Evolutionary conservation across 2,329 filamentous ascomycete genomes (phyloP).

Genomic region (Pseudogymnoascus sp.): DNA sequence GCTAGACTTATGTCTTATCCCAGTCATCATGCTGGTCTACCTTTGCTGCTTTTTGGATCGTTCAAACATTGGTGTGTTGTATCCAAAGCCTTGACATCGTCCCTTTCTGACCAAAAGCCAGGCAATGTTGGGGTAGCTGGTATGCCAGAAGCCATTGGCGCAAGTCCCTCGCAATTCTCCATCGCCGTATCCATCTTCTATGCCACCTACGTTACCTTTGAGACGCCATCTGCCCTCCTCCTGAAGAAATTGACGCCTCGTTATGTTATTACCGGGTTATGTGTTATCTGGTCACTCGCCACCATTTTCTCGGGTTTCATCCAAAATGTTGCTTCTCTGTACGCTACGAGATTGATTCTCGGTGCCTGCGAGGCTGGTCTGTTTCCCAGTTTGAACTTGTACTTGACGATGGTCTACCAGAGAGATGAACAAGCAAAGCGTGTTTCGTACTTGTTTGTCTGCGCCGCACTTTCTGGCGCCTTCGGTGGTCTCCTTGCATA

Average conservation of each 20-base stretch:
- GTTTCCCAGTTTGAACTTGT: conserved; percentile 35
- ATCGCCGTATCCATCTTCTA: conserved; percentile 38
- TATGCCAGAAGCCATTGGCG: conserved; percentile 15
- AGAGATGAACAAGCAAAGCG: conserved; percentile 43
- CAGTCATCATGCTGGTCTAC: conserved; percentile 43
- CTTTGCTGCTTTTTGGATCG: conserved; percentile 46
- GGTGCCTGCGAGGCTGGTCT: neutral
- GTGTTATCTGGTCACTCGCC: conserved; percentile 28
- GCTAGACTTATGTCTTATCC: conserved; percentile 36
- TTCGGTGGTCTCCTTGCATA: conserved; percentile 11
- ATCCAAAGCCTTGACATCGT: neutral
- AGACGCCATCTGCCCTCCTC: conserved; percentile 37
- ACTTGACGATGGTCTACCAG: conserved; percentile 45
- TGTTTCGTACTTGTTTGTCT: conserved; percentile 41
- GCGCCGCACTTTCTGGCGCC: neutral
- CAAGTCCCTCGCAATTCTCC: conserved; percentile 14
- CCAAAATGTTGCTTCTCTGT: conserved; percentile 33
- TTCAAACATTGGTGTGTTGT: conserved; percentile 17
- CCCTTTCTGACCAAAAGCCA: conserved; percentile 9
- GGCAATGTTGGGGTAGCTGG: conserved; percentile 17
- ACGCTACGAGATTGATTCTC: conserved; percentile 28
- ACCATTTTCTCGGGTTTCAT: conserved; percentile 35
- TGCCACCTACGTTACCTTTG: conserved; percentile 41
- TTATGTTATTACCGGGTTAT: conserved; percentile 30
- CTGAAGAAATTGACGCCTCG: conserved; percentile 39